Evolutionary conservation across 306 rosid genomes (phyloP), one percentile per base, ranked within the genome.

Genomic region (Leucaena leucocephala): DNA sequence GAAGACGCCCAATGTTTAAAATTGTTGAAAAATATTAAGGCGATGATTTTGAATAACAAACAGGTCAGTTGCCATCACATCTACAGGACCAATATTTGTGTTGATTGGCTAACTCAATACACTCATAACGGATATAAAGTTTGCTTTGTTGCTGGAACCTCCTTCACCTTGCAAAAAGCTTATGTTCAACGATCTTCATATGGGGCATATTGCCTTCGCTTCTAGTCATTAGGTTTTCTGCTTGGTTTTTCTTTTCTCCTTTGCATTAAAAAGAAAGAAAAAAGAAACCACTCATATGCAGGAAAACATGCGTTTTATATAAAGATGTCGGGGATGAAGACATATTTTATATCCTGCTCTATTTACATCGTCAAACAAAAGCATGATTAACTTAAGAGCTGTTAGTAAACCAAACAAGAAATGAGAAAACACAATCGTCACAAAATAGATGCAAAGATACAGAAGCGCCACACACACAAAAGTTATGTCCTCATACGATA

Each of bases 291-390:
- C 27, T 27, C 27, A 27, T 27, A 27, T 27, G n/a, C n/a, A n/a
- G n/a, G 49, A 15, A 52, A 52, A 42, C 16, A 2, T 8, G 8
- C 9, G 21, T 17, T 40, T 66, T 16, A 38, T 39, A 7, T 66
- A n/a, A 40, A n/a, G 71, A 67, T 39, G 7, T 5, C 16, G 10
- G 27, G 27, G 27, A 27, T 54, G 72, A 36, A 80, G 57, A 84
- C 15, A 43, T 55, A 59, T 43, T 43, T 40, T 19, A 5, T 42
- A 77, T 58, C 27, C 35, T 66, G 52, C 75, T 58, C 63, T 49
- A 58, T 68, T 75, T 22, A 75, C 58, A 68, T 49, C 63, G 62
- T 55, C 62, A 55, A 19, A 55, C 62, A 7, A n/a, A 81, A 75
- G 66, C 68, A 19, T 54, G 46, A 34, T 62, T 13, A 52, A 62